Evolutionary conservation across 1,284 basidiomycete genomes (phyloP).

Genomic region (Tylopilus orsonianus): DNA sequence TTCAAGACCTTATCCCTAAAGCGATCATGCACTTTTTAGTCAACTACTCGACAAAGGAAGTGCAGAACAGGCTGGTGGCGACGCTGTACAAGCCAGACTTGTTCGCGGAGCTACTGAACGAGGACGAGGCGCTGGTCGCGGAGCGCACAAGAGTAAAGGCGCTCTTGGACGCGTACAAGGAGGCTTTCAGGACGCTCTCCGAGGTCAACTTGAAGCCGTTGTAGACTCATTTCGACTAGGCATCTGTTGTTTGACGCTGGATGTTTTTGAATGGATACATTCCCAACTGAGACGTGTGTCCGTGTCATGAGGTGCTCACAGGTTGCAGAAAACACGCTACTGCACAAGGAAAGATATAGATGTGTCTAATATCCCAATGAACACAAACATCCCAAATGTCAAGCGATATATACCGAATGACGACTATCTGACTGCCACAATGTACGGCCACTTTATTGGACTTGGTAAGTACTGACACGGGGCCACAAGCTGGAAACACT

Average conservation of each 20-base stretch:
- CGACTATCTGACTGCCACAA: constrained; percentile 10
- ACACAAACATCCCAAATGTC: constrained; percentile 1
- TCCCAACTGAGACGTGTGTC: not conserved
- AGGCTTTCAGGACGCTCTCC: constrained; percentile 88
- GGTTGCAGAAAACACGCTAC: not conserved
- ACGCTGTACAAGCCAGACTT: constrained; percentile 92
- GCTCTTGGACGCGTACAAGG: constrained; percentile 94
- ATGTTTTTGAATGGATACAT: not conserved
- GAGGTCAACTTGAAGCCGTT: constrained; percentile 73
- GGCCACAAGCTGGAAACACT: constrained; percentile 17
- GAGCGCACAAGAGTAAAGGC: constrained; percentile 95
- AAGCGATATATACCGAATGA: constrained; percentile 15
- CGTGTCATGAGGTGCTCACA: not conserved
- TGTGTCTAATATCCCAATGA: constrained; percentile 15
- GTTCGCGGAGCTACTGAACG: constrained; percentile 89
- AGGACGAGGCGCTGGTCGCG: constrained; percentile 93
- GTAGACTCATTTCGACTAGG: constrained; percentile 32
- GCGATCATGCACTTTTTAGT: constrained; percentile 96
- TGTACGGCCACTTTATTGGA: constrained; percentile 24
- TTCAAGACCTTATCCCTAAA: constrained; percentile 97
- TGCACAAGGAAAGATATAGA: not conserved
- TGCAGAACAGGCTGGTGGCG: constrained; percentile 94
- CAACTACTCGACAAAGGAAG: constrained; percentile 93
- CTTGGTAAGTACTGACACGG: constrained; percentile 20
- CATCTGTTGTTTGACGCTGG: not conserved